These are phyloP conservation scores for Botryosphaeria agaves DNA, from an alignment of 2,329 filamentous ascomycete species.

Conservation along the genomic window DNA sequence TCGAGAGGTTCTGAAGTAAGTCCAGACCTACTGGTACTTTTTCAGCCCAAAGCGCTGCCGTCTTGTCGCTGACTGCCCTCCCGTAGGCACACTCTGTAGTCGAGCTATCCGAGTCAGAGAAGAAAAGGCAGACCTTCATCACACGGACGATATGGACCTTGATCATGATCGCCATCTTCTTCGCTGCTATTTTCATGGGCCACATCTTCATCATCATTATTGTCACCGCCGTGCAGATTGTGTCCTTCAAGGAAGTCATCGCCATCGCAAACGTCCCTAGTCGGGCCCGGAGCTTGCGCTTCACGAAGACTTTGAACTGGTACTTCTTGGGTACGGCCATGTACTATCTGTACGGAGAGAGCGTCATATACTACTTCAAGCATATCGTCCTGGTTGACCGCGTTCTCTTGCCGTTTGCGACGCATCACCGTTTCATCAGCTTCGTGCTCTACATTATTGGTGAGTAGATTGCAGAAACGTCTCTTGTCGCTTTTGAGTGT, in stretches of 20 bases:
- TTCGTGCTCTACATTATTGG: conserved; percentile 97
- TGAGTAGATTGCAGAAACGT: conserved; percentile 25
- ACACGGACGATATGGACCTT: conserved; percentile 95
- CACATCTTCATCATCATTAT: conserved; percentile 95
- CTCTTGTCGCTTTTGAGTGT: background rate
- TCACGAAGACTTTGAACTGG: conserved; percentile 96
- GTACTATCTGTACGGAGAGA: conserved; percentile 98
- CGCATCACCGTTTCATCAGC: conserved; percentile 96
- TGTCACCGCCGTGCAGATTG: conserved; percentile 83
- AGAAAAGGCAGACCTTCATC: conserved; percentile 97
- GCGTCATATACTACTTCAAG: conserved; percentile 99
- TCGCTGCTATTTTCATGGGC: conserved; percentile 79
- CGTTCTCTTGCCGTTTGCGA: conserved; percentile 81
- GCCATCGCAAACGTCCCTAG: conserved; percentile 92
- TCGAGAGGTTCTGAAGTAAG: conserved; percentile 7
- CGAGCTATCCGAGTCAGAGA: conserved; percentile 72
- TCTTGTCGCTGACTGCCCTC: too few relatives aligned
- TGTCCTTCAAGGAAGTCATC: conserved; percentile 98
- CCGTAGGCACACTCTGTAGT: conserved; percentile 13
- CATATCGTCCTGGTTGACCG: conserved; percentile 92
- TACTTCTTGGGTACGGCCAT: conserved; percentile 98
- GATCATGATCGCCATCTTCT: conserved; percentile 91
- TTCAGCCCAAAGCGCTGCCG: too few relatives aligned
- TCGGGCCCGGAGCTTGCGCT: conserved; percentile 73
- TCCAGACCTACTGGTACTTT: too few relatives aligned